Base-by-base conservation (phyloP, 2,329 filamentous ascomycete species). In the Penicillium freii region DNA sequence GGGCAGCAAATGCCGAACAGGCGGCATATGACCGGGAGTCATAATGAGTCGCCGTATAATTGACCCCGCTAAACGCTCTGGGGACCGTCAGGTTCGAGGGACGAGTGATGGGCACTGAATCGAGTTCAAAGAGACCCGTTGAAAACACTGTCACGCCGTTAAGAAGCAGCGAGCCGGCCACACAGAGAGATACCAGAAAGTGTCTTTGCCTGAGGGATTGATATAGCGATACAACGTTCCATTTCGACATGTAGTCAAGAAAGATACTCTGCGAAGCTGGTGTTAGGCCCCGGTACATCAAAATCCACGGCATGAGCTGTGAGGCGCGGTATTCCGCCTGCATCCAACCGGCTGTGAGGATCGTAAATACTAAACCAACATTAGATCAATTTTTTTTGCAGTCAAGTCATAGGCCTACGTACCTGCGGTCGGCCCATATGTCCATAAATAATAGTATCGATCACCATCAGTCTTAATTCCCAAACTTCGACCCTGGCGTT, bases 241-340 rank as follows among this genome's bases (percentile, higher is more conserved):
- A 56, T 25, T 45, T 29, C 5, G 56, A 61, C 19, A 61, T 15
- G 15, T 59, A 61, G 43, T 61, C 59, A 5, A 59, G 56, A 10
- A 54, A 51, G 8, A 61, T 42, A 29, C 56, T 56, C 23, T 59
- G 42, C 19, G 59, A 59, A 15, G 56, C 47, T 17, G 53, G 27
- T 10, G 51, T 51, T n/a, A 29, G 47, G 2, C 53, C 56, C 9
- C 23, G 48, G 9, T 9, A 21, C 59, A 61, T 61, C n/a, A 56
- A 21, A 29, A 48, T n/a, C 59, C 59, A 61, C 1, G 59, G 59
- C 44, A 56, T 56, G n/a, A 61, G n/a, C 40, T 61, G 59, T 11
- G 15, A 9, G 8, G 48, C 43, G n/a, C 59, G 56, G 40, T 61
- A 61, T 57, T 61, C 56, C 13, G 51, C 49, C 19, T 61, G 52